Conservation (phyloP, 768 basidiomycete genomes). For the Inosperma sp. region DNA sequence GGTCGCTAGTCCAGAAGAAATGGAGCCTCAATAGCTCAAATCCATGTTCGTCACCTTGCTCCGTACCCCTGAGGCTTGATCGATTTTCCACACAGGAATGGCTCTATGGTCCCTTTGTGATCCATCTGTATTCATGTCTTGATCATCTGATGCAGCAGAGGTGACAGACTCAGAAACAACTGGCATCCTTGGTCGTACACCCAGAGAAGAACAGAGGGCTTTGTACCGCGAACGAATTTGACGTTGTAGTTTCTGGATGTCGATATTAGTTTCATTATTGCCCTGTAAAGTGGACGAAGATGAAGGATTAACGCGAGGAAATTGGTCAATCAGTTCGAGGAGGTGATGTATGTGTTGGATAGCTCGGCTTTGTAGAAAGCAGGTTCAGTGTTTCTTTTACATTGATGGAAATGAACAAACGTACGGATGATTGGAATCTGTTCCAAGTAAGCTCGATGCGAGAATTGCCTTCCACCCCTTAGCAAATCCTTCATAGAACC, state of each 20-base stretch:
- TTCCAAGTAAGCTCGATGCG: not conserved
- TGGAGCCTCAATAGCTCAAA: constrained; percentile 9
- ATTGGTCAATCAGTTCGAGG: constrained; percentile 64
- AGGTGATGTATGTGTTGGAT: constrained; percentile 65
- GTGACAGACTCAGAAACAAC: constrained; percentile 24
- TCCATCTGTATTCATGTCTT: too few species aligned
- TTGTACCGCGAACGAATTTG: constrained; percentile 88
- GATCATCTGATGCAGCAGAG: too few species aligned
- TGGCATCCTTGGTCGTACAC: constrained; percentile 47
- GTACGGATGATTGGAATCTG: not conserved
- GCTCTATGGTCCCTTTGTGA: too few species aligned
- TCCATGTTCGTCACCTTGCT: constrained; percentile 12
- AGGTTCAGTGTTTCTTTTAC: too few species aligned
- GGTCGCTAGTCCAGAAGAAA: too few species aligned
- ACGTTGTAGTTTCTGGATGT: constrained; percentile 72
- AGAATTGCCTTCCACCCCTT: constrained; percentile 46
- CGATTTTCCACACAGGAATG: constrained; percentile 14
- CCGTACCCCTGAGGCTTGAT: constrained; percentile 4
- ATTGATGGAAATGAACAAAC: too few species aligned
- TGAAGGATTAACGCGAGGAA: constrained; percentile 76
- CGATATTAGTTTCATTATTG: too few species aligned
- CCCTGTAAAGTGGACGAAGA: too few species aligned
- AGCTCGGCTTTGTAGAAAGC: constrained; percentile 44
- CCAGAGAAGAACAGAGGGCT: constrained; percentile 77
- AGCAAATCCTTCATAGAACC: constrained; percentile 88